Evolutionary conservation across 2,329 filamentous ascomycete species (phyloP).

Genomic region (Pseudofabraea citricarpa): DNA sequence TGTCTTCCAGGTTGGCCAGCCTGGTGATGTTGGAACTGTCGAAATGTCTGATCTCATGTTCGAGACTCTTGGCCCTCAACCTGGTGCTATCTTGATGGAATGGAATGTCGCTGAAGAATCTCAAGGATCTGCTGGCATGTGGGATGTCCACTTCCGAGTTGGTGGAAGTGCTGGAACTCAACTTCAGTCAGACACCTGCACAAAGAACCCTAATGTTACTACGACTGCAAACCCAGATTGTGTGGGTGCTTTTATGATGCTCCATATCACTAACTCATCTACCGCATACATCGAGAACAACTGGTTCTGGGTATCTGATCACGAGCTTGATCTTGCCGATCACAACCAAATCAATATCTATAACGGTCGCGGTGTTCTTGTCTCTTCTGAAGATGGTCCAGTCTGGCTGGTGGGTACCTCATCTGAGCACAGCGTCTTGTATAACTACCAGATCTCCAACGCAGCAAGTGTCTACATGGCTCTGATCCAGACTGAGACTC

Average conservation of each 20-base stretch:
- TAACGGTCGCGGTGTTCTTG: conserved; percentile 75
- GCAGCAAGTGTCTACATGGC: conserved; percentile 78
- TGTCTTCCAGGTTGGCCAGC: conserved; percentile 79
- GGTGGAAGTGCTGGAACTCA: conserved; percentile 81
- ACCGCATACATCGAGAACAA: conserved; percentile 82
- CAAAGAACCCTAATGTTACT: conserved; percentile 64
- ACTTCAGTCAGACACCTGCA: conserved; percentile 70
- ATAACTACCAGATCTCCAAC: conserved; percentile 81
- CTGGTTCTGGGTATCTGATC: conserved; percentile 89
- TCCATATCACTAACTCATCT: conserved; percentile 57
- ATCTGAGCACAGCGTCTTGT: conserved; percentile 62
- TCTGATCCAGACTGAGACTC: conserved; percentile 84
- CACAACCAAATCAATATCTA: conserved; percentile 81
- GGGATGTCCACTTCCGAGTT: conserved; percentile 94
- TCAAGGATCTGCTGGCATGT: conserved; percentile 73
- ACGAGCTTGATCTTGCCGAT: conserved; percentile 73
- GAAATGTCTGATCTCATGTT: conserved; percentile 89
- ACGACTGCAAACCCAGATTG: conserved; percentile 62
- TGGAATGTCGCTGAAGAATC: conserved; percentile 74
- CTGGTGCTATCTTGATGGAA: conserved; percentile 85
- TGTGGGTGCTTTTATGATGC: conserved; percentile 66
- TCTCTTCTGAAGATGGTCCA: conserved; percentile 67
- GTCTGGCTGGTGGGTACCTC: conserved; percentile 78
- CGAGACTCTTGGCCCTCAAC: conserved; percentile 62
- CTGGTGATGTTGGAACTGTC: conserved; percentile 71